Percentiles rank a stretch among this genome's conserved stretches.
These are phyloP conservation scores for Neurospora sp. DNA, from an alignment of 495 filamentous ascomycete genomes.

Conservation along the genomic window DNA sequence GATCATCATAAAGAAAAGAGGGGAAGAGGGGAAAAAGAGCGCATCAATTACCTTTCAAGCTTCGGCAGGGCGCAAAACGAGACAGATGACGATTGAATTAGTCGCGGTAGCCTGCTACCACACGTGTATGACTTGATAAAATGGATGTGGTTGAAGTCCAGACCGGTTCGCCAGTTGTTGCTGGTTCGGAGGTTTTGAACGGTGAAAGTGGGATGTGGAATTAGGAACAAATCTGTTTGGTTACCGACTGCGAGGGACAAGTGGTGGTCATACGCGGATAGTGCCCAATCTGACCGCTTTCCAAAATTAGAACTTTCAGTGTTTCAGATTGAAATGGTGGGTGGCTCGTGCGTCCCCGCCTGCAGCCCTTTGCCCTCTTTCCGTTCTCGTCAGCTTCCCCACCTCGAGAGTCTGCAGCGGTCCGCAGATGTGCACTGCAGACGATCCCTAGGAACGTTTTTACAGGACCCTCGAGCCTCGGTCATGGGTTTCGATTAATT, in stretches of 20 bases:
- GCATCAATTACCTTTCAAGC: background rate
- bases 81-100: background rate
- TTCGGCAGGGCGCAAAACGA: background rate
- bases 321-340: background rate
- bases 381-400: constrained; percentile 1
- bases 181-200: background rate
- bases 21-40: background rate
- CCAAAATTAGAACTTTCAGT: background rate
- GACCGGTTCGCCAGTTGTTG: background rate
- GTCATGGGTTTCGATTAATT: background rate
- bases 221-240: background rate
- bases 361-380: background rate
- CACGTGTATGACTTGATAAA: background rate
- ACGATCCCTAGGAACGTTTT: background rate
- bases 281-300: background rate
- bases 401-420: background rate
- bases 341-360: background rate
- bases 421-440: background rate
- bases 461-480: background rate
- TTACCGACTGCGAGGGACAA: background rate
- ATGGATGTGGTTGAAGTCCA: background rate
- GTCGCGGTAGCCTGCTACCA: background rate
- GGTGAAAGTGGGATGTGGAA: background rate
- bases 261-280: background rate
- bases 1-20: constrained; percentile 34